Base-by-base conservation (phyloP, 1,139 yeast genomes). In the Debaryomycetaceae sp. region DNA sequence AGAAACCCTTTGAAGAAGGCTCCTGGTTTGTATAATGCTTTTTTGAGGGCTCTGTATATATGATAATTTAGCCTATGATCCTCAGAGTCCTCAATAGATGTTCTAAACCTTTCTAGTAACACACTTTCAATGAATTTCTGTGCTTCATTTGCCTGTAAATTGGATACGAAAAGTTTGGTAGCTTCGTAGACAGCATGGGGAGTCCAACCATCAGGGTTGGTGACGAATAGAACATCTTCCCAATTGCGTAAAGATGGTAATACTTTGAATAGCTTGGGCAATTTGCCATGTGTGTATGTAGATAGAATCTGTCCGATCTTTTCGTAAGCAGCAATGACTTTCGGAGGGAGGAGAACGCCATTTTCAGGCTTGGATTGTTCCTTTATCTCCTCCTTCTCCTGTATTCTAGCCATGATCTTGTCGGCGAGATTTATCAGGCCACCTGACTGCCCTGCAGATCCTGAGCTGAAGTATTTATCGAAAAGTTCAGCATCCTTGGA, bases 151-250 rank as follows among this genome's bases (percentile, higher is more conserved):
- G 98, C 87, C 46, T 83, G 83, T 61, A 93, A 76, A 57, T 89
- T 90, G 13, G 98, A 90, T 1, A 93, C 96, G 65, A 95, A 91
- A 41, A 93, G 70, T 63, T 90, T 88, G 8, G 99, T 89, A 4
- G 97, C 99, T 64, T 95, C 98, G 60, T 86, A 93, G 1, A 87
- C 84, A 2, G 95, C 97, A 60, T 91, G 95, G n/a, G 97, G 93
- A 6, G 98, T 87, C 99, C 99, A 93, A 29, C 75, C 71, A 49
- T 83, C 89, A 8, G 99, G 99, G 55, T 88, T 82, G 3, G 99
- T 91, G 27, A 93, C 97, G 58, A 83, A 91, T 36, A 93, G 71
- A 34, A 95, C 87, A 63, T 93, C 98, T 62, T 90, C 90, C 99
- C 99, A 93, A 66, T 91, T 91, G 55, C 81, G 84, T 53, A 93